Conservation (phyloP, 495 filamentous ascomycete genomes). For the Neurospora discreta region DNA sequence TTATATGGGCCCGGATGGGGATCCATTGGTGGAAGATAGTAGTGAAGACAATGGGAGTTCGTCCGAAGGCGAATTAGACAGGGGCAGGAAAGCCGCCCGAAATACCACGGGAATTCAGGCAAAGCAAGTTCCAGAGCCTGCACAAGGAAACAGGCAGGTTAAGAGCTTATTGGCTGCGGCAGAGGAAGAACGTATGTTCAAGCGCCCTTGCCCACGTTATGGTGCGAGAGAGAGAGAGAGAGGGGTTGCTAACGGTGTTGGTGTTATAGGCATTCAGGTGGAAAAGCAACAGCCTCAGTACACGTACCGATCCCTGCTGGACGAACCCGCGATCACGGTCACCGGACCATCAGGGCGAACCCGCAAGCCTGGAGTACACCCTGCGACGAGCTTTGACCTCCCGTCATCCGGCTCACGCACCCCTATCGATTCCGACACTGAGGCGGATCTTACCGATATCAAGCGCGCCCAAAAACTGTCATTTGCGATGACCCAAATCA, state of each 20-base stretch:
- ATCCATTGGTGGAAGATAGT: conserved; percentile 41
- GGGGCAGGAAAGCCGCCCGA: conserved; percentile 35
- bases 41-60: conserved; percentile 43
- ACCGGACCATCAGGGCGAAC: conserved; percentile 47
- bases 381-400: conserved; percentile 66
- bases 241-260: conserved; percentile 6
- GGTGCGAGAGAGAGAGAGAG: not conserved
- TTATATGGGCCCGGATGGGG: conserved; percentile 50
- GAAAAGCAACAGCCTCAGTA: conserved; percentile 26
- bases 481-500: conserved; percentile 67
- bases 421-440: conserved; percentile 75
- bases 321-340: conserved; percentile 52
- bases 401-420: conserved; percentile 50
- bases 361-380: conserved; percentile 61
- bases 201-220: not conserved
- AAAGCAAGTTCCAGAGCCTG: conserved; percentile 15
- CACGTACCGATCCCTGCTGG: conserved; percentile 43
- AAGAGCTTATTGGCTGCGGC: conserved; percentile 54
- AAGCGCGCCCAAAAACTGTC: conserved; percentile 73
- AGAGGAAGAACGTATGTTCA: conserved; percentile 65
- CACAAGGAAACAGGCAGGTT: conserved; percentile 25
- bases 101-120: conserved; percentile 18
- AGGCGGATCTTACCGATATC: conserved; percentile 74
- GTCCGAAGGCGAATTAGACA: conserved; percentile 39
- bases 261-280: conserved; percentile 27